Evolutionary conservation across 257 asterid species (phyloP).

Genomic region (Penstemon barbatus): DNA sequence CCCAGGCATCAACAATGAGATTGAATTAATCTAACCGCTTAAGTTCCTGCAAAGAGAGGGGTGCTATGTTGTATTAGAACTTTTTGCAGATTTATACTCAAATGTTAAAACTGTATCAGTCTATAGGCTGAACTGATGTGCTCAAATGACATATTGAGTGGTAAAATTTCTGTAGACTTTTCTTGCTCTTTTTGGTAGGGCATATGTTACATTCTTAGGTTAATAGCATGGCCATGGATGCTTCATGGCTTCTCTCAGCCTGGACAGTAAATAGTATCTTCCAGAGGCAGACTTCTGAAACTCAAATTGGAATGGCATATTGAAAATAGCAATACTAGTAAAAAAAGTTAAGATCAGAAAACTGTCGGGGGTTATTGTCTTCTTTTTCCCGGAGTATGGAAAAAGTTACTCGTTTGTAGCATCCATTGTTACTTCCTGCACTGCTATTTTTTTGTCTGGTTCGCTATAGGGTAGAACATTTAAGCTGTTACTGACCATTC

Average conservation of each 20-base stretch:
- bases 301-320: constrained; percentile 5
- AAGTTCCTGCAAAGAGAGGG: constrained; percentile 7
- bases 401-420: constrained; percentile 1
- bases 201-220: constrained; percentile 1
- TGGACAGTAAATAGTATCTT: constrained; percentile 18
- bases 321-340: neutral
- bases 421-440: constrained; percentile 1
- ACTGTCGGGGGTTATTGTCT: neutral
- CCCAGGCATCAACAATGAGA: neutral
- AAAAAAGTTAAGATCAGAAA: neutral
- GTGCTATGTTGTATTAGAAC: neutral
- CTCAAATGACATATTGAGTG: constrained; percentile 13
- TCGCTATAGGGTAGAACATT: constrained; percentile 4
- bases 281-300: constrained; percentile 20
- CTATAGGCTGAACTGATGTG: constrained; percentile 2
- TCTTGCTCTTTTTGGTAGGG: constrained; percentile 13
- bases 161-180: neutral
- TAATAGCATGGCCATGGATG: constrained; percentile 10
- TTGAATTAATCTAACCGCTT: constrained; percentile 5
- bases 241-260: constrained; percentile 2
- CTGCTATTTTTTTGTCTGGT: constrained; percentile 6
- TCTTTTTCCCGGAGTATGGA: neutral
- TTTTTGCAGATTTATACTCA: neutral
- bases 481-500: constrained; percentile 15
- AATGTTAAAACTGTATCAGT: constrained; percentile 1